phyloP scores from a whole-genome alignment of 2,329 filamentous ascomycete genomes.

The Aspergillus sp. region DNA sequence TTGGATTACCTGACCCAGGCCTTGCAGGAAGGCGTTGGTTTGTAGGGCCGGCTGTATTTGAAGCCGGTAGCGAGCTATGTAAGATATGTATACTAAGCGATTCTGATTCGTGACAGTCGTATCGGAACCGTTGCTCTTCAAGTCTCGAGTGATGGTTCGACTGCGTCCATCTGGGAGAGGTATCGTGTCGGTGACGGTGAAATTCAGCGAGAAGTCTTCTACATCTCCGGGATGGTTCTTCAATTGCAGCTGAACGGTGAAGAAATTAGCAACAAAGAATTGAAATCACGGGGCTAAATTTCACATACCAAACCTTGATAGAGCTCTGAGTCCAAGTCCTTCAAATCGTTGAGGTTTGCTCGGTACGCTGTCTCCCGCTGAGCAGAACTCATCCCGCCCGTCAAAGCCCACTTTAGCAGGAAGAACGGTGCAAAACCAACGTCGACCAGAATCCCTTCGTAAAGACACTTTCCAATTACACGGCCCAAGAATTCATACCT shows the following conservation, averaged over 20 bases:
- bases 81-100: slow-evolving; percentile 88
- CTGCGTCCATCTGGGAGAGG: slow-evolving; percentile 52
- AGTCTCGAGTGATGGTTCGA: slow-evolving; percentile 68
- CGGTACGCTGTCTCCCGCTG: slow-evolving; percentile 73
- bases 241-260: slow-evolving; percentile 53
- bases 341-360: slow-evolving; percentile 90
- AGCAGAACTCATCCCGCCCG: slow-evolving; percentile 62
- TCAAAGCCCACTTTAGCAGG: slow-evolving; percentile 88
- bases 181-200: slow-evolving; percentile 77
- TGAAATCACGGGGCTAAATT: not conserved
- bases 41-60: slow-evolving; percentile 77
- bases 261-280: slow-evolving; percentile 4
- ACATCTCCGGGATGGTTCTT: slow-evolving; percentile 87
- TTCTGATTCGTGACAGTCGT: slow-evolving; percentile 87
- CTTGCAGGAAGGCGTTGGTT: slow-evolving; percentile 82
- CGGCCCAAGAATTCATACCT: slow-evolving; percentile 90
- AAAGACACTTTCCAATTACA: slow-evolving; percentile 92
- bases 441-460: slow-evolving; percentile 93
- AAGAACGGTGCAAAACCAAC: slow-evolving; percentile 94
- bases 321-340: slow-evolving; percentile 84
- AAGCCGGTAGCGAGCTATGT: slow-evolving; percentile 83
- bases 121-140: slow-evolving; percentile 75
- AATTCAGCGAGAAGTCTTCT: slow-evolving; percentile 77
- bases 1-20: slow-evolving; percentile 83
- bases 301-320: slow-evolving; percentile 75